These are phyloP conservation scores for Backusella tarrabulga DNA, from an alignment of 192 early-diverging fungal genomes.

Conservation along the genomic window DNA sequence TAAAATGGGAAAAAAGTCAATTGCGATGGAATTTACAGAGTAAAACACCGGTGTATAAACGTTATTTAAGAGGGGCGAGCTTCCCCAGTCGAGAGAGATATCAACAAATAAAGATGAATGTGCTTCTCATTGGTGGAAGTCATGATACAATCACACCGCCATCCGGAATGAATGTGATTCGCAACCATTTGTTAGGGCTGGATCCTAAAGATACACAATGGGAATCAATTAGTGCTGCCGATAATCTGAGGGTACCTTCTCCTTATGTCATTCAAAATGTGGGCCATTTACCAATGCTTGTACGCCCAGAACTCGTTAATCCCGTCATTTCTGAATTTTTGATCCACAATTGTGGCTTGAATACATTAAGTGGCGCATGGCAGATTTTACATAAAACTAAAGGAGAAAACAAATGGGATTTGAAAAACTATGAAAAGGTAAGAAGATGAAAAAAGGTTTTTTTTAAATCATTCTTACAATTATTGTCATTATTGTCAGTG, in stretches of 20 bases:
- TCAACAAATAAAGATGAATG: constrained; percentile 33
- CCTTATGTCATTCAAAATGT: constrained; percentile 46
- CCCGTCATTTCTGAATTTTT: constrained; percentile 52
- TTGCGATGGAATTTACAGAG: constrained; percentile 52
- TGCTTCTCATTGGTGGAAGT: constrained; percentile 47
- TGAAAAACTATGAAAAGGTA: constrained; percentile 63
- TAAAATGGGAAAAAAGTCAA: constrained; percentile 26
- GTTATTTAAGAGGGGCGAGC: constrained; percentile 37
- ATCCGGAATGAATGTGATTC: constrained; percentile 41
- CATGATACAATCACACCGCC: constrained; percentile 44
- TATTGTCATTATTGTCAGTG: constrained; percentile 35
- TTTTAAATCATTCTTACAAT: not conserved
- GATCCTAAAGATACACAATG: constrained; percentile 13
- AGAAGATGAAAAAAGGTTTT: not conserved
- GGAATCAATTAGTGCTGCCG: not conserved
- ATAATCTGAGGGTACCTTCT: constrained; percentile 20
- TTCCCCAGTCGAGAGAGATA: constrained; percentile 38
- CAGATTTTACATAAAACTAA: constrained; percentile 48
- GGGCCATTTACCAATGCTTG: constrained; percentile 51
- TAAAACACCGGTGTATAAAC: constrained; percentile 44
- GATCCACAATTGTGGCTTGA: constrained; percentile 49
- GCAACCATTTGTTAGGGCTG: constrained; percentile 31
- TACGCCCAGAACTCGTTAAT: constrained; percentile 49
- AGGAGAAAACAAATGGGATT: constrained; percentile 58
- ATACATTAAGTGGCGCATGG: constrained; percentile 50